Evolutionary conservation across 345 rosid genomes (phyloP).

Genomic region (Salix exigua): DNA sequence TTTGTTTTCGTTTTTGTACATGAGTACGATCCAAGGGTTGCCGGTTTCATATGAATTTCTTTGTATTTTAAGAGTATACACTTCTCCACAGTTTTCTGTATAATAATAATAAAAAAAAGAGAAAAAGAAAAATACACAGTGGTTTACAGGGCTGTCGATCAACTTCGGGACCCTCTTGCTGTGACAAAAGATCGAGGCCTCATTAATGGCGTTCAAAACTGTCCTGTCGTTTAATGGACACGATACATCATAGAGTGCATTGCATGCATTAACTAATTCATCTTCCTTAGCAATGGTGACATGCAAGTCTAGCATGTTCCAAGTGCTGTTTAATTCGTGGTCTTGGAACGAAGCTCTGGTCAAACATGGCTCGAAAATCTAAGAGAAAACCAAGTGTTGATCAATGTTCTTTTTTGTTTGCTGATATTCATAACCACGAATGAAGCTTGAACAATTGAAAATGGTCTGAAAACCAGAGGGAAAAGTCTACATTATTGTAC

Average conservation of each 20-base stretch:
- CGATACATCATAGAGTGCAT: neutral
- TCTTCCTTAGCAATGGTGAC: neutral
- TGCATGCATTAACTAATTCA: neutral
- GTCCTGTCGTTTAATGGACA: neutral
- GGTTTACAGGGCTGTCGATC: neutral
- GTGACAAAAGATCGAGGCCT: neutral
- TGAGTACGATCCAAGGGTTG: conserved; percentile 3
- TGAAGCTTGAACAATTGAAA: neutral
- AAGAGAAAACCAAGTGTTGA: neutral
- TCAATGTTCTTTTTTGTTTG: no score
- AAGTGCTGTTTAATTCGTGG: neutral
- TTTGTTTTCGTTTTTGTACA: conserved; percentile 4
- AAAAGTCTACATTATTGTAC: neutral
- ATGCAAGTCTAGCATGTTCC: neutral
- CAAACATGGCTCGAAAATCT: neutral
- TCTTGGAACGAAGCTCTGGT: neutral
- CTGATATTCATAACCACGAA: neutral
- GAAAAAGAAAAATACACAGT: neutral
- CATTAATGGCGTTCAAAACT: neutral
- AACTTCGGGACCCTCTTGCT: neutral
- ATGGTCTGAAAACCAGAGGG: neutral
- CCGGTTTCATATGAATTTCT: neutral
- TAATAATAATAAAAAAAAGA: no score
- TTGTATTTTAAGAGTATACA: neutral
- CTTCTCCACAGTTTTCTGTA: neutral